phyloP scores from a whole-genome alignment of 202 grass and related monocot genomes.

The Zoysia matrella region DNA sequence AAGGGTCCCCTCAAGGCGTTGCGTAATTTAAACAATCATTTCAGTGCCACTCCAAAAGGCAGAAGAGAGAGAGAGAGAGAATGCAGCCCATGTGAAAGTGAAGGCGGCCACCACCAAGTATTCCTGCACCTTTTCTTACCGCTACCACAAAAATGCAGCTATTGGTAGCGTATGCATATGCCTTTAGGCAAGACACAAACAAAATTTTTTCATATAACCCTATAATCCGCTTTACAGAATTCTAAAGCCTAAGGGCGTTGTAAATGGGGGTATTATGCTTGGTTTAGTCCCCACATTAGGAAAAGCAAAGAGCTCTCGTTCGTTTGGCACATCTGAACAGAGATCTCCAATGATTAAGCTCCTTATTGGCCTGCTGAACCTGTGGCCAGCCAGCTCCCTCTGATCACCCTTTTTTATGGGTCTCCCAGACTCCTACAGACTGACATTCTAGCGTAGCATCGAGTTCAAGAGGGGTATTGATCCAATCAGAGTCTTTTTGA shows the following conservation, averaged over 20 bases:
- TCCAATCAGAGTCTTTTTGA: constrained; percentile 54
- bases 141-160: constrained; percentile 46
- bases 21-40: constrained; percentile 80
- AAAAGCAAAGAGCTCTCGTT: constrained; percentile 39
- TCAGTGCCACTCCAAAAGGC: constrained; percentile 60
- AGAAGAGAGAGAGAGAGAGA: neutral
- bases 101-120: constrained; percentile 34
- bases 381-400: constrained; percentile 25
- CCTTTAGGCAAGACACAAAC: constrained; percentile 54
- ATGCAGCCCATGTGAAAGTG: constrained; percentile 73
- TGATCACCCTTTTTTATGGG: constrained; percentile 19
- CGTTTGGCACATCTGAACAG: constrained; percentile 63
- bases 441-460: constrained; percentile 28
- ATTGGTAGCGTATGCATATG: constrained; percentile 28
- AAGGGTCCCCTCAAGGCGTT: constrained; percentile 36
- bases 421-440: neutral
- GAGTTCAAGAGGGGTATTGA: constrained; percentile 24
- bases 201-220: constrained; percentile 41
- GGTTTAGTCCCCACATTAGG: constrained; percentile 45
- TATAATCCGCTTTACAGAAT: constrained; percentile 47
- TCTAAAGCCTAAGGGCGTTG: constrained; percentile 33
- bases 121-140: constrained; percentile 40
- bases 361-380: constrained; percentile 49
- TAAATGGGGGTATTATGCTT: constrained; percentile 36
- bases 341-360: constrained; percentile 61